phyloP scores from a whole-genome alignment of 306 rosid species.

The Pterocarpus santalinus region DNA sequence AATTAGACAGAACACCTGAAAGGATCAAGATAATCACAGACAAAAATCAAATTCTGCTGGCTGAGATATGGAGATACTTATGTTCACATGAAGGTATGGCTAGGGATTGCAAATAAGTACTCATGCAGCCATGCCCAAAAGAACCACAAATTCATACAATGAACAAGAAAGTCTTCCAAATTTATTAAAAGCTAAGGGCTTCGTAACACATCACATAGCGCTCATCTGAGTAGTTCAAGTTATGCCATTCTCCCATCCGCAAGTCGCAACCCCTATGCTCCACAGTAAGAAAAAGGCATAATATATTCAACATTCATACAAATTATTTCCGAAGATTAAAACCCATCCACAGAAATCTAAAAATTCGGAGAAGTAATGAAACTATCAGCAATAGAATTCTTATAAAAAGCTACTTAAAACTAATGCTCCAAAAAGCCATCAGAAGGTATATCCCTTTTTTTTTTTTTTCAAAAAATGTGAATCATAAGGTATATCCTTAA shows the following conservation, averaged over 20 bases:
- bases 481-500: not conserved
- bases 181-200: constrained; percentile 6
- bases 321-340: constrained; percentile 36
- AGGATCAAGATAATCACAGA: constrained; percentile 45
- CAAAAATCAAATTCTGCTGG: constrained; percentile 40
- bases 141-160: constrained; percentile 12
- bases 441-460: not conserved
- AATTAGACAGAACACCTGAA: constrained; percentile 64
- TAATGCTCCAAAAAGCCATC: not conserved
- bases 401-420: constrained; percentile 35
- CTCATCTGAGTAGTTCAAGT: constrained; percentile 25
- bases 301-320: constrained; percentile 31
- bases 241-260: constrained; percentile 25
- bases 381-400: constrained; percentile 8
- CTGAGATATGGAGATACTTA: constrained; percentile 16
- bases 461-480: too few relatives aligned
- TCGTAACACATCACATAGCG: not conserved
- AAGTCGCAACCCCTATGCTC: not conserved
- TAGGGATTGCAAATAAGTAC: constrained; percentile 21
- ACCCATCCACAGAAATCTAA: constrained; percentile 23
- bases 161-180: not conserved
- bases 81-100: constrained; percentile 7
- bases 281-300: not conserved
- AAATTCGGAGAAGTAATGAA: constrained; percentile 19
- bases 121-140: constrained; percentile 22